These are phyloP conservation scores for Orbilia oligospora DNA, from an alignment of 2,329 filamentous ascomycete genomes.

Conservation along the genomic window DNA sequence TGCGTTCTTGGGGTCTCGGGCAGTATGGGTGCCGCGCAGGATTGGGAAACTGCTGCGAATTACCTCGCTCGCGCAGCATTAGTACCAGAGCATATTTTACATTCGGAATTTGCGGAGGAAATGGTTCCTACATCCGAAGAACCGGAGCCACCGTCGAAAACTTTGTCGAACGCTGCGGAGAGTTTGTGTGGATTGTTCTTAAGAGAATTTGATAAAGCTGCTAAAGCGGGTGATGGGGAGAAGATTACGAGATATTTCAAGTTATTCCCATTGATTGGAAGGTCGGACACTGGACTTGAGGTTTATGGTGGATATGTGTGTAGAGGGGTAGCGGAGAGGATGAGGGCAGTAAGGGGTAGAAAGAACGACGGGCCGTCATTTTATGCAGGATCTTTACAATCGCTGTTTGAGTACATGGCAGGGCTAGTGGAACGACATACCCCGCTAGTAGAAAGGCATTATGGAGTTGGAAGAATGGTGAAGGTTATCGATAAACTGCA, in stretches of 20 bases:
- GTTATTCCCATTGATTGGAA: constrained; percentile 91
- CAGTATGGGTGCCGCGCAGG: constrained; percentile 96
- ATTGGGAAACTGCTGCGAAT: constrained; percentile 96
- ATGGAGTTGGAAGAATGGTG: constrained; percentile 92
- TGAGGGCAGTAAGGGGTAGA: constrained; percentile 71
- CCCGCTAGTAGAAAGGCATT: constrained; percentile 91
- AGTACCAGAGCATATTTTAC: constrained; percentile 83
- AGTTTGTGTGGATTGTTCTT: constrained; percentile 91
- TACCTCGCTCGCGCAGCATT: constrained; percentile 87
- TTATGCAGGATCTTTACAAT: constrained; percentile 90
- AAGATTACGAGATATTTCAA: constrained; percentile 98
- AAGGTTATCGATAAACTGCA: constrained; percentile 93
- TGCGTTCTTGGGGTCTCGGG: constrained; percentile 95
- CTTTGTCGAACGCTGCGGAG: constrained; percentile 87
- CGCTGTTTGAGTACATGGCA: constrained; percentile 96
- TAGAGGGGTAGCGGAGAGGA: constrained; percentile 88
- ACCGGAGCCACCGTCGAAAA: constrained; percentile 88
- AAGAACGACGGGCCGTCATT: constrained; percentile 83
- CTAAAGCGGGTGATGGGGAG: constrained; percentile 85
- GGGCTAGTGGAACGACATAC: constrained; percentile 96
- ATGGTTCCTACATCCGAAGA: constrained; percentile 97
- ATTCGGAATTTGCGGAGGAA: constrained; percentile 87
- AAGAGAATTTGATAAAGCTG: constrained; percentile 93
- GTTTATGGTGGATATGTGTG: constrained; percentile 97
- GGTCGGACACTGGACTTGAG: constrained; percentile 89